Base-by-base conservation (phyloP, 2,329 filamentous ascomycete genomes). In the Monilinia fructigena region DNA sequence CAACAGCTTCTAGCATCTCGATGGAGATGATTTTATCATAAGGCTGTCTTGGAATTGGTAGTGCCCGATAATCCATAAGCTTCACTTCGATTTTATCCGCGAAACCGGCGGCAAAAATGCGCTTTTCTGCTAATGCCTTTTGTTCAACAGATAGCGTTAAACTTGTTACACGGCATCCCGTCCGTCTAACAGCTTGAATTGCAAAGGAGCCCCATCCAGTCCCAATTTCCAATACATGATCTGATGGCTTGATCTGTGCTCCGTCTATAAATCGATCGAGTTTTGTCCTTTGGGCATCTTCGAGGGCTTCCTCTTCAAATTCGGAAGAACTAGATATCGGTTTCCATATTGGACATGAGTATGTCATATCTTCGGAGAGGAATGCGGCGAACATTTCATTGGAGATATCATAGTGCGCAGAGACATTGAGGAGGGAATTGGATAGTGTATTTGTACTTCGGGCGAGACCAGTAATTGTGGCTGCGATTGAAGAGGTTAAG, bases 381-480 rank as follows among this genome's bases (percentile, higher is more conserved):
- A 91, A 91, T 0, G 88, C 87, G 7, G 87, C 86, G 72, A 92
- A 91, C 86, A 91, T 90, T 67, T 87, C 86, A 73, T 92, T 92
- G 70, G 85, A 88, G 69, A 91, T 89, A 72, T 92, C 89, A 75
- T 92, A 92, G 70, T 92, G 89, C 5, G 88, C 88, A 2, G 84
- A 84, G 63, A 90, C 86, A 74, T 92, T 91, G 54, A 90, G 79
- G 14, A 86, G 81, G 1, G 86, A 80, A 70, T 85, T 86, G 1
- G 81, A 81, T 16, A 86, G 75, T 8, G 83, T 86, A 72, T 88
- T 88, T 14, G 82, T 83, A 55, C 80, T 81, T 67, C 82, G 78
- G 14, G 87, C 84, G 47, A 90, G 74, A 58, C 82, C 84, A 3
- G 85, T 83, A 52, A 90, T 76, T 3, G 84, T 82, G 7, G 82